phyloP scores from a whole-genome alignment of 768 basidiomycete genomes.

The Mycena galopus region DNA sequence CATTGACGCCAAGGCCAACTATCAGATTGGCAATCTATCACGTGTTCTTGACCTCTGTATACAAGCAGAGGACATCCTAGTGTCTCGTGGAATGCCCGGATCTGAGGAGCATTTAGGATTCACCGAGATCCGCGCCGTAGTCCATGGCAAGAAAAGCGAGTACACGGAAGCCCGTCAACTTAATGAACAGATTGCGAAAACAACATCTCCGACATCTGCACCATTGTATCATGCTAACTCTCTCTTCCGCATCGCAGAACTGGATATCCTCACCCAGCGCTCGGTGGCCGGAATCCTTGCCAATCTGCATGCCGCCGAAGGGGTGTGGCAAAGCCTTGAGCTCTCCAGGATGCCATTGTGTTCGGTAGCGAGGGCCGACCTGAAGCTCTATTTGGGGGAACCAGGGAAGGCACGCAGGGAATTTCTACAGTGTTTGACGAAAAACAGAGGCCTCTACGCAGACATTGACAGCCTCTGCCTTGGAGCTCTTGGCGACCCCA shows the following conservation, averaged over 20 bases:
- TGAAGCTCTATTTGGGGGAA: background rate
- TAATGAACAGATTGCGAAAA: background rate
- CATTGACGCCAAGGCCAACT: background rate
- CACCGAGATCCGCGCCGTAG: background rate
- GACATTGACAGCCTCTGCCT: background rate
- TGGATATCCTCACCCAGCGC: conserved; percentile 3
- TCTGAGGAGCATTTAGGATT: background rate
- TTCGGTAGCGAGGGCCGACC: background rate
- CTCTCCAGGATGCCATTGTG: background rate
- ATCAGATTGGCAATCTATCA: background rate
- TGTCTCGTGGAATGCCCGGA: background rate
- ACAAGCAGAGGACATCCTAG: background rate
- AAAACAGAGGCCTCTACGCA: background rate
- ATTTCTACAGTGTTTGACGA: background rate
- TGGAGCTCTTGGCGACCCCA: background rate
- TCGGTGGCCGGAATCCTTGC: background rate
- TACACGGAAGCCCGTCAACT: background rate
- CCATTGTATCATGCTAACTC: background rate
- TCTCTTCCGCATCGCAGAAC: background rate
- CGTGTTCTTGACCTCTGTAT: background rate
- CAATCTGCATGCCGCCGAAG: background rate
- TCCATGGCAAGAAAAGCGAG: background rate
- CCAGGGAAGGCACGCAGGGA: background rate
- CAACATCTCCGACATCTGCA: background rate
- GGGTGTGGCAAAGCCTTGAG: background rate